Evolutionary conservation across 768 basidiomycete species (phyloP).

Genomic region (Strobilomyces dryophilus): DNA sequence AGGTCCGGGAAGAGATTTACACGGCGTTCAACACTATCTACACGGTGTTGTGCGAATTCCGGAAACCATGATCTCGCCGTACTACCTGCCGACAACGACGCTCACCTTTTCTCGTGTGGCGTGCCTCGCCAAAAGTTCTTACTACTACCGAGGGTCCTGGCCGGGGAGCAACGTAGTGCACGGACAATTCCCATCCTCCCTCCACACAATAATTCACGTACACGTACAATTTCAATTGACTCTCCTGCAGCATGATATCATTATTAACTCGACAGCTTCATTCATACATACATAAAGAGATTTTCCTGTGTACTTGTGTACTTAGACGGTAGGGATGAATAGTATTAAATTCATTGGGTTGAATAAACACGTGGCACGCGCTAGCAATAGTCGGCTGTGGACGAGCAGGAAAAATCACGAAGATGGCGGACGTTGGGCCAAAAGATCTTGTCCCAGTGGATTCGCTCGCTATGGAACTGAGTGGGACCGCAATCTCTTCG

Average conservation of each 20-base stretch:
- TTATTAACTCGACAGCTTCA: conserved; percentile 16
- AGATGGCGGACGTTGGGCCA: conserved; percentile 22
- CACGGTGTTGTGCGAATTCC: conserved; percentile 93
- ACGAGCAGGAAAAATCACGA: neutral
- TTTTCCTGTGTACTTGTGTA: neutral
- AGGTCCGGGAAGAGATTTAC: conserved; percentile 99
- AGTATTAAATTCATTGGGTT: neutral
- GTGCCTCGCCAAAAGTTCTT: conserved; percentile 15
- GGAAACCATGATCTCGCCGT: conserved; percentile 56
- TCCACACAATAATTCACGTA: conserved; percentile 25
- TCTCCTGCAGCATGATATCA: conserved; percentile 26
- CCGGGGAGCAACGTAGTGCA: conserved; percentile 36
- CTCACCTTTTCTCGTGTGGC: neutral
- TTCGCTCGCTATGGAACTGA: conserved; percentile 24
- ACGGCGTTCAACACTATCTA: conserved; percentile 99
- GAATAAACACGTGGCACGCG: neutral
- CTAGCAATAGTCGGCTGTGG: neutral
- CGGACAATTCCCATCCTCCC: conserved; percentile 32
- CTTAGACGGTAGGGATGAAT: conserved; percentile 3
- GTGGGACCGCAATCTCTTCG: conserved; percentile 28
- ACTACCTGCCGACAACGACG: conserved; percentile 3
- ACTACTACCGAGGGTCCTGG: conserved; percentile 26
- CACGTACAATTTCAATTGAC: conserved; percentile 20
- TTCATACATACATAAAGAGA: conserved; percentile 10
- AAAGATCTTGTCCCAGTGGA: conserved; percentile 26